phyloP scores from a whole-genome alignment of 768 basidiomycete species.

The Tulasnella sp. region DNA sequence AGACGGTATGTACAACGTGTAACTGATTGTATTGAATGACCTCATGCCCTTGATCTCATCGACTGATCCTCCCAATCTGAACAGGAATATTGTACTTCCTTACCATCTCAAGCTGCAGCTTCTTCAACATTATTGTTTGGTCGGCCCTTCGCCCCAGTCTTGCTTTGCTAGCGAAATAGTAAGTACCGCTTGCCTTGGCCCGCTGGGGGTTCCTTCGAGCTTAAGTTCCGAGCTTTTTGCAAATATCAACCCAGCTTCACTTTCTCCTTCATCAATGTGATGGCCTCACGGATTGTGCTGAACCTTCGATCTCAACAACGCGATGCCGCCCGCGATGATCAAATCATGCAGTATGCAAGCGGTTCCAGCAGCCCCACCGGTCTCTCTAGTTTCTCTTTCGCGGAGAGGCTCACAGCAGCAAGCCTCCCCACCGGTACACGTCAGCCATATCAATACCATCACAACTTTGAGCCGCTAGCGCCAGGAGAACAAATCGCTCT shows the following conservation, averaged over 20 bases:
- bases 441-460: background rate
- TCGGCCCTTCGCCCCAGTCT: background rate
- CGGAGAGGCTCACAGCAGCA: background rate
- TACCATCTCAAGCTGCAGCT: background rate
- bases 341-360: background rate
- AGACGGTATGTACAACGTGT: background rate
- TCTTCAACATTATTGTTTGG: constrained; percentile 11
- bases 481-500: background rate
- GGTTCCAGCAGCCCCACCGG: background rate
- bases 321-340: too few species aligned
- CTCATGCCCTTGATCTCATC: too few species aligned
- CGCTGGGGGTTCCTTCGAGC: too few species aligned
- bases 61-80: too few species aligned
- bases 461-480: background rate
- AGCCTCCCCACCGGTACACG: background rate
- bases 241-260: constrained; percentile 6
- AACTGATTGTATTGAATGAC: too few species aligned
- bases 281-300: background rate
- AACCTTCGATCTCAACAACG: background rate
- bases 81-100: constrained; percentile 13
- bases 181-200: background rate
- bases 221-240: too few species aligned
- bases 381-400: background rate
- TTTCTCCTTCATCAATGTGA: background rate
- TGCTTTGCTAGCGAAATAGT: constrained; percentile 2